A percentile compares a stretch with the other conserved stretches of the same genome.
Conservation (phyloP, 306 rosid genomes). For the Luffa acutangula region DNA sequence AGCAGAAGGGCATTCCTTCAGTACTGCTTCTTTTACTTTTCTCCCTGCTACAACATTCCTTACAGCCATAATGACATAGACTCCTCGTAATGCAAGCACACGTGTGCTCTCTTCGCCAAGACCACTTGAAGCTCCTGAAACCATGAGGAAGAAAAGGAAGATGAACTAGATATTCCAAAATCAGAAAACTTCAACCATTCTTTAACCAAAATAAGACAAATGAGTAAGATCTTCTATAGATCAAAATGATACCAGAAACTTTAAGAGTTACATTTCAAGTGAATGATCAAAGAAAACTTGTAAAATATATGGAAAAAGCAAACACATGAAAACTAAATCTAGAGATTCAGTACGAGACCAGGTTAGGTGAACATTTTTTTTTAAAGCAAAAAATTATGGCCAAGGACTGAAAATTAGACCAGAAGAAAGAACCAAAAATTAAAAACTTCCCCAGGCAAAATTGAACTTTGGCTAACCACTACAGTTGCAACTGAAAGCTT, state of each 20-base stretch:
- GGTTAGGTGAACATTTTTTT: not conserved
- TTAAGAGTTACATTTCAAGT: not conserved
- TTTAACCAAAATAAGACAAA: not conserved
- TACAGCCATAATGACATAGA: constrained; percentile 77
- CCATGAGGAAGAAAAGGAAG: not conserved
- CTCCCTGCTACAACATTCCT: constrained; percentile 46
- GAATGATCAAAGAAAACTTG: not conserved
- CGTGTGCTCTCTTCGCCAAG: constrained; percentile 55
- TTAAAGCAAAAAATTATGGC: not conserved
- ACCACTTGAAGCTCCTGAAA: constrained; percentile 75
- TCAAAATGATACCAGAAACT: not conserved
- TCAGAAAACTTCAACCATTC: not conserved
- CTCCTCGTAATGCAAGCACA: constrained; percentile 50
- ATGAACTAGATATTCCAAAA: not conserved
- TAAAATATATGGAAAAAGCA: not conserved
- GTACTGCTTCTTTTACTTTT: constrained; percentile 33
- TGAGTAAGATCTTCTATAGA: not conserved
- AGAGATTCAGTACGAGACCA: not conserved
- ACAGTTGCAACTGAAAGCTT: not conserved
- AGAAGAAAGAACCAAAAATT: not conserved
- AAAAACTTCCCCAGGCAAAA: not conserved
- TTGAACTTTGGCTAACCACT: not conserved
- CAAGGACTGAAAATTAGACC: not conserved
- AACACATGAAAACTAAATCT: not conserved
- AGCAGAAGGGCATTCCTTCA: constrained; percentile 37